Evolutionary conservation across 1,284 basidiomycete genomes (phyloP).

Genomic region (Sporisorium iseilematis-ciliati): DNA sequence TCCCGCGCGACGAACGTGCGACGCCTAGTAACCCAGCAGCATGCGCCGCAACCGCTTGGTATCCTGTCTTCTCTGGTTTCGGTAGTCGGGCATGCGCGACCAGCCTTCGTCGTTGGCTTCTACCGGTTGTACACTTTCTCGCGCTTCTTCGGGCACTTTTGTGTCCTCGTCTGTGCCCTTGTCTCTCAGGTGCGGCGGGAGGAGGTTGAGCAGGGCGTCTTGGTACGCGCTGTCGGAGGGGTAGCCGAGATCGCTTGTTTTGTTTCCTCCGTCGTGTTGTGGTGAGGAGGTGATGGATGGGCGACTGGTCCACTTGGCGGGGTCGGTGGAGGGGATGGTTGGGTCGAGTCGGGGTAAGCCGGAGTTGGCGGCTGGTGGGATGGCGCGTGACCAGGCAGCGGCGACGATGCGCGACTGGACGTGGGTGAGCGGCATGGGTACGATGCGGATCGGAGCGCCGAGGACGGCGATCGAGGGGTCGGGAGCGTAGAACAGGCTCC

Average conservation of each 20-base stretch:
- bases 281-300: background rate
- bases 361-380: background rate
- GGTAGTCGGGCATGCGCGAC: constrained; percentile 19
- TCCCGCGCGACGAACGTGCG: too few species aligned
- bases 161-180: constrained; percentile 9
- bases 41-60: constrained; percentile 29
- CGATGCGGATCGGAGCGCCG: constrained; percentile 59
- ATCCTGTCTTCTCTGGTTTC: constrained; percentile 36
- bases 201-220: constrained; percentile 42
- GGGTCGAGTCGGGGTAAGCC: constrained; percentile 45
- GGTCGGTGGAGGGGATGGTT: constrained; percentile 29
- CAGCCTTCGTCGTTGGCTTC: constrained; percentile 29
- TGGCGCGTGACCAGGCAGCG: constrained; percentile 30
- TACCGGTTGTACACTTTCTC: constrained; percentile 11
- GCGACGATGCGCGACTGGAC: constrained; percentile 54
- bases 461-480: constrained; percentile 57
- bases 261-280: background rate
- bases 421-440: constrained; percentile 66
- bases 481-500: constrained; percentile 58
- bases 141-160: constrained; percentile 2
- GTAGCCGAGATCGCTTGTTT: constrained; percentile 34
- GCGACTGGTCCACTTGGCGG: constrained; percentile 47
- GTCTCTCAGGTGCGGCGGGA: constrained; percentile 8
- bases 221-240: constrained; percentile 55
- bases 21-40: constrained; percentile 31